Evolutionary conservation across 257 asterid species (phyloP).

Genomic region (Nicotiana noctiflora): DNA sequence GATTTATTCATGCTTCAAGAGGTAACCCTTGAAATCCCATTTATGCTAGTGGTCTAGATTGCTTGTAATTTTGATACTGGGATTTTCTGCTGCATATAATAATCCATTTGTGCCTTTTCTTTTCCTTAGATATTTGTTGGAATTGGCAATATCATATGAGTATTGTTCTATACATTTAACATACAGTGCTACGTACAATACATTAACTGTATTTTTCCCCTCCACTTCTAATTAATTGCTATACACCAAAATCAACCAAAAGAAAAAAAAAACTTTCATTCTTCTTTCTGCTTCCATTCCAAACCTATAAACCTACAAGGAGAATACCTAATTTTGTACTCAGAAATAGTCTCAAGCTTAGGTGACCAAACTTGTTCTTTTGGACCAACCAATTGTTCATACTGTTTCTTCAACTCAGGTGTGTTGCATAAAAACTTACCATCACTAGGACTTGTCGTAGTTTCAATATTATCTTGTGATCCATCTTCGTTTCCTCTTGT

Average conservation of each 20-base stretch:
- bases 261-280: background rate
- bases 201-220: background rate
- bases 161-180: background rate
- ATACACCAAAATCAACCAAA: background rate
- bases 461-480: background rate
- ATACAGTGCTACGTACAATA: background rate
- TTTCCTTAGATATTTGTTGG: too few species aligned
- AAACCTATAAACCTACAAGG: constrained; percentile 60
- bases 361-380: constrained; percentile 73
- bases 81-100: too few species aligned
- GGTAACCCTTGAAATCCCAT: too few species aligned
- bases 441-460: background rate
- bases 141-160: background rate
- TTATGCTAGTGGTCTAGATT: too few species aligned
- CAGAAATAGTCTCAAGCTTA: constrained; percentile 65
- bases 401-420: constrained; percentile 75
- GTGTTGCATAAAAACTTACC: constrained; percentile 48
- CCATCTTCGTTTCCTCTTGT: background rate
- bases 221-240: background rate
- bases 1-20: too few species aligned
- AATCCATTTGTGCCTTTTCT: too few species aligned
- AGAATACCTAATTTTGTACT: constrained; percentile 58
- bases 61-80: too few species aligned
- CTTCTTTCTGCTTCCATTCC: constrained; percentile 50
- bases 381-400: constrained; percentile 53